A percentile compares a stretch with the other conserved stretches of the same genome.
phyloP scores from a whole-genome alignment of 345 rosid species.

The Excoecaria agallocha region DNA sequence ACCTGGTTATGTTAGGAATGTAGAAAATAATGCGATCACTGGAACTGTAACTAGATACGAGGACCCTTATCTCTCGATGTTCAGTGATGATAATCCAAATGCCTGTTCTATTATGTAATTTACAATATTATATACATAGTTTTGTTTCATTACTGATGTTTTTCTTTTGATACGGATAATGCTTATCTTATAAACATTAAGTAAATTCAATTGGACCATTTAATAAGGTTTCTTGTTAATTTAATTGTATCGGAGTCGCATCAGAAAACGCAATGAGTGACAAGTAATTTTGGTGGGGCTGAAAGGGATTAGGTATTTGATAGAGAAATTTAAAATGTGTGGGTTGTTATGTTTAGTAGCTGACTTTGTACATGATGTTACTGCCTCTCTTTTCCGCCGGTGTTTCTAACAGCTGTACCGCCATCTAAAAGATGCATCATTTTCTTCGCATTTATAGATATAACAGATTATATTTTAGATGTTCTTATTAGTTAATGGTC shows the following conservation, averaged over 20 bases:
- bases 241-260: not conserved
- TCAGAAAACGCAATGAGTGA: constrained; percentile 4
- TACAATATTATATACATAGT: not conserved
- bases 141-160: too few relatives aligned
- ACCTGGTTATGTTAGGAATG: constrained; percentile 80
- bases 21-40: constrained; percentile 41
- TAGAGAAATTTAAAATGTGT: constrained; percentile 4
- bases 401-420: constrained; percentile 18
- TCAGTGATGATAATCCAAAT: constrained; percentile 92
- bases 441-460: constrained; percentile 2
- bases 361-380: constrained; percentile 10
- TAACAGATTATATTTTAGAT: too few relatives aligned
- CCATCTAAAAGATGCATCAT: not conserved
- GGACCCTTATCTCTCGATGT: constrained; percentile 58
- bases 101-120: constrained; percentile 81
- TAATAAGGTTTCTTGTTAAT: not conserved
- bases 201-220: too few relatives aligned
- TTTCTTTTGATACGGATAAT: too few relatives aligned
- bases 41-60: constrained; percentile 45
- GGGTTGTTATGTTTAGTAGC: constrained; percentile 14
- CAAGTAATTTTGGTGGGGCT: constrained; percentile 21
- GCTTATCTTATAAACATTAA: too few relatives aligned
- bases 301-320: constrained; percentile 16
- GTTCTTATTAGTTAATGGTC: too few relatives aligned
- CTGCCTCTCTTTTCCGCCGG: not conserved